Evolutionary conservation across 1,139 yeast genomes (phyloP).

Genomic region (Saccharomyces hybrid): DNA sequence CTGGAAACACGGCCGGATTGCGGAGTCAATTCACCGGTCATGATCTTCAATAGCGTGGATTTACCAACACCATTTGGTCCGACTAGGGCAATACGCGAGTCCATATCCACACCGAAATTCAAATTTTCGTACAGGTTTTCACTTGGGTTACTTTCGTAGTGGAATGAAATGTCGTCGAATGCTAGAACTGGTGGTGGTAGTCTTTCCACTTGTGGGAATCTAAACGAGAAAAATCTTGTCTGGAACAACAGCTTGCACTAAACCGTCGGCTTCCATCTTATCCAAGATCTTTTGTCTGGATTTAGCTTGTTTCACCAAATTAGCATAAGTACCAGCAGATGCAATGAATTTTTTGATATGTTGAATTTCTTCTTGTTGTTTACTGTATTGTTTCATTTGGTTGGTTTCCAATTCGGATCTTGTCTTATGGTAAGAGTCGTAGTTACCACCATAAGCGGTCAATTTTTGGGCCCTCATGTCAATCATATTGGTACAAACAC

Average conservation of each 20-base stretch:
- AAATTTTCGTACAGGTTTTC: constrained; percentile 83
- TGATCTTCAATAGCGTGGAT: constrained; percentile 87
- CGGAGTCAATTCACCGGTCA: constrained; percentile 89
- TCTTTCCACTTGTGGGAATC: constrained; percentile 93
- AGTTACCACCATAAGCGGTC: constrained; percentile 90
- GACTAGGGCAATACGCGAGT: constrained; percentile 93
- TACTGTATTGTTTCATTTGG: constrained; percentile 94
- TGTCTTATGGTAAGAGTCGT: constrained; percentile 92
- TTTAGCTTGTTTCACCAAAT: constrained; percentile 96
- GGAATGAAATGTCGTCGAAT: constrained; percentile 87
- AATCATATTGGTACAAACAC: constrained; percentile 96
- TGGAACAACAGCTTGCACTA: constrained; percentile 84
- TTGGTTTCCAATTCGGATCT: constrained; percentile 90
- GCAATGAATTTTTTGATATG: constrained; percentile 98
- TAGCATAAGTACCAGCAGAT: constrained; percentile 99
- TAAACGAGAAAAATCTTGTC: constrained; percentile 91
- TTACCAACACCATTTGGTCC: constrained; percentile 99
- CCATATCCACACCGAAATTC: constrained; percentile 99
- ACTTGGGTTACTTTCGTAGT: constrained; percentile 82
- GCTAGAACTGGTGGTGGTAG: constrained; percentile 98
- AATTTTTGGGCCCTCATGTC: constrained; percentile 80
- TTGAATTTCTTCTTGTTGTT: constrained; percentile 97
- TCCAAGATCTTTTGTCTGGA: constrained; percentile 98
- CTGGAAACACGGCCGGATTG: constrained; percentile 93
- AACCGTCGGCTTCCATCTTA: constrained; percentile 99